Conservation (phyloP, 768 basidiomycete species). For the Jaapia argillacea region DNA sequence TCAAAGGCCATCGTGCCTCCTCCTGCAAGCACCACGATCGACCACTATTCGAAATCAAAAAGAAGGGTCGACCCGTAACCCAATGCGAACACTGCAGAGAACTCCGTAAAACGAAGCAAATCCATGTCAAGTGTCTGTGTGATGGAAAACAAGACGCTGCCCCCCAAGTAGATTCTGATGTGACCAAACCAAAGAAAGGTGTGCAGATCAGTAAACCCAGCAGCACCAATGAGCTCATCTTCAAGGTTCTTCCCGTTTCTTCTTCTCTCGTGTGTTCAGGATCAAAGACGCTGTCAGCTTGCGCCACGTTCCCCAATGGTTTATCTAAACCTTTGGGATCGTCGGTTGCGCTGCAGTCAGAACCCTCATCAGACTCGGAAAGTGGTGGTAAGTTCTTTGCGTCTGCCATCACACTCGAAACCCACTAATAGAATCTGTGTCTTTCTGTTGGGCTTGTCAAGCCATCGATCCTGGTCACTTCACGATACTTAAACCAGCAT, state of each 20-base stretch:
- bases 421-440: background rate
- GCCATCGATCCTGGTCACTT: slow-evolving; percentile 44
- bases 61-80: slow-evolving; percentile 86
- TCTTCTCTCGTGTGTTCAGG: slow-evolving; percentile 22
- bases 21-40: slow-evolving; percentile 80
- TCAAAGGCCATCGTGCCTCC: slow-evolving; percentile 90
- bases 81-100: slow-evolving; percentile 84
- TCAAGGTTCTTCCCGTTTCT: slow-evolving; percentile 26
- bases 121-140: slow-evolving; percentile 80
- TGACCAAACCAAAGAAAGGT: slow-evolving; percentile 65
- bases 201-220: slow-evolving; percentile 21
- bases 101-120: slow-evolving; percentile 66
- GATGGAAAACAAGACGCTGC: too few species aligned
- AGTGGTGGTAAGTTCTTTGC: slow-evolving; percentile 31
- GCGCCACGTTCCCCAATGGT: slow-evolving; percentile 77
- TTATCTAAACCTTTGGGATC: slow-evolving; percentile 61
- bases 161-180: too few species aligned
- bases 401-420: background rate
- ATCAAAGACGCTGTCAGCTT: slow-evolving; percentile 47
- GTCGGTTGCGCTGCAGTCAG: slow-evolving; percentile 43
- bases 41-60: slow-evolving; percentile 88
- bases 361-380: slow-evolving; percentile 52
- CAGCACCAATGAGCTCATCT: slow-evolving; percentile 27
- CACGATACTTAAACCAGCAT: slow-evolving; percentile 39
- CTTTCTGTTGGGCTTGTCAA: slow-evolving; percentile 35